A percentile compares a stretch with the other conserved stretches of the same genome.
These are phyloP conservation scores for Hypericum androsaemum DNA, from an alignment of 345 rosid genomes.

Conservation along the genomic window DNA sequence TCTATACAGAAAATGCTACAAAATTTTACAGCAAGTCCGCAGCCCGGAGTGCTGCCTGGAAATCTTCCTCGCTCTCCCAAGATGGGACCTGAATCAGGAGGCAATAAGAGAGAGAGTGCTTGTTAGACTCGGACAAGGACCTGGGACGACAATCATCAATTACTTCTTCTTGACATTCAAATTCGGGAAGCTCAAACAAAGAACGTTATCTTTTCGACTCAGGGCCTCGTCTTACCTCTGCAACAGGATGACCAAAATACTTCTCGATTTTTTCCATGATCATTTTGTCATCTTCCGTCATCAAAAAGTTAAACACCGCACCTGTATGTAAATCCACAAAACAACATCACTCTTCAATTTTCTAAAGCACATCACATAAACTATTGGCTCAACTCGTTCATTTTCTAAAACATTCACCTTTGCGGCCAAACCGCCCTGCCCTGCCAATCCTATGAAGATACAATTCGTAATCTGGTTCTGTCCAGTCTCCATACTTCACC, in stretches of 20 bases:
- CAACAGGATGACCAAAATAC: constrained; percentile 37
- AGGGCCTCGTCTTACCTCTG: constrained; percentile 35
- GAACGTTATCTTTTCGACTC: background rate
- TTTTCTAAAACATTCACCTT: constrained; percentile 33
- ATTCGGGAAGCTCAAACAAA: background rate
- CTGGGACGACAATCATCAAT: no score
- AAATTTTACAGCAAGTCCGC: constrained; percentile 38
- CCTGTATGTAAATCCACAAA: constrained; percentile 44
- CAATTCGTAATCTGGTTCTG: constrained; percentile 78
- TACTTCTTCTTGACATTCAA: background rate
- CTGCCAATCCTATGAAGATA: constrained; percentile 96
- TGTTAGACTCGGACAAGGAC: no score
- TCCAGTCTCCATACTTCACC: constrained; percentile 33
- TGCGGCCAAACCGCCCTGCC: constrained; percentile 94
- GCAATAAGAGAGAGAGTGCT: background rate
- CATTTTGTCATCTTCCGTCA: constrained; percentile 31
- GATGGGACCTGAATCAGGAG: constrained; percentile 28
- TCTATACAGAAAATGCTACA: background rate
- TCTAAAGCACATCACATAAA: no score
- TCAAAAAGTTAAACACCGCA: constrained; percentile 74
- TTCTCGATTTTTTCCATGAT: constrained; percentile 67
- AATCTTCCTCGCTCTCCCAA: constrained; percentile 39
- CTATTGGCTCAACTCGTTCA: no score
- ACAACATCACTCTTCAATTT: background rate
- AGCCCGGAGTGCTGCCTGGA: constrained; percentile 32